phyloP scores from a whole-genome alignment of 495 filamentous ascomycete species.

The Terfezia claveryi region DNA sequence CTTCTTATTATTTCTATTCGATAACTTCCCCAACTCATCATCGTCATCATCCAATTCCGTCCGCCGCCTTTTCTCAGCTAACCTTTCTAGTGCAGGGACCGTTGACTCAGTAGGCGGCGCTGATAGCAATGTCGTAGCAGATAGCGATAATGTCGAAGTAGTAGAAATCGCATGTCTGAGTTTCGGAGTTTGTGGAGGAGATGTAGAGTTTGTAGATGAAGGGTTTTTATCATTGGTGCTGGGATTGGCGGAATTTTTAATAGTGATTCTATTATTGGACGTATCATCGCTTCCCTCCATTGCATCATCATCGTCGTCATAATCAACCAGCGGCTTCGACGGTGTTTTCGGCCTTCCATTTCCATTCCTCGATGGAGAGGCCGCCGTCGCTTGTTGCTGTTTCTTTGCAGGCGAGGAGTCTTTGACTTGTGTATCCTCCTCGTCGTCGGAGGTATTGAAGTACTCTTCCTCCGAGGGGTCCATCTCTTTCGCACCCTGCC shows the following conservation, averaged over 20 bases:
- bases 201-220: conserved; percentile 3
- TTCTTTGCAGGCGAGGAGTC: conserved; percentile 1
- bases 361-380: conserved; percentile 17
- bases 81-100: conserved; percentile 35
- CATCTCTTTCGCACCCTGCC: conserved; percentile 59
- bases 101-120: conserved; percentile 13
- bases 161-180: conserved; percentile 5
- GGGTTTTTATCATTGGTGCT: conserved; percentile 26
- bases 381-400: conserved; percentile 9
- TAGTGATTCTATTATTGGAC: conserved; percentile 12
- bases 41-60: conserved; percentile 69
- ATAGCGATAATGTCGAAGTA: conserved; percentile 14
- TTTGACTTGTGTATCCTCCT: conserved; percentile 35
- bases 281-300: conserved; percentile 27
- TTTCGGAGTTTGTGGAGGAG: conserved; percentile 7
- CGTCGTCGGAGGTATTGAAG: conserved; percentile 77
- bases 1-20: not conserved
- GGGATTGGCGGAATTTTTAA: conserved; percentile 29
- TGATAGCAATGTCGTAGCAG: conserved; percentile 12
- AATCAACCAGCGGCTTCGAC: conserved; percentile 66
- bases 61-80: conserved; percentile 78
- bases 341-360: conserved; percentile 30
- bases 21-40: conserved; percentile 55
- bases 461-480: conserved; percentile 83
- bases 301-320: conserved; percentile 62